Evolutionary conservation across 1,139 yeast species (phyloP), one percentile per base, ranked within the genome.

Genomic region (Blastobotrys ciferrii): DNA sequence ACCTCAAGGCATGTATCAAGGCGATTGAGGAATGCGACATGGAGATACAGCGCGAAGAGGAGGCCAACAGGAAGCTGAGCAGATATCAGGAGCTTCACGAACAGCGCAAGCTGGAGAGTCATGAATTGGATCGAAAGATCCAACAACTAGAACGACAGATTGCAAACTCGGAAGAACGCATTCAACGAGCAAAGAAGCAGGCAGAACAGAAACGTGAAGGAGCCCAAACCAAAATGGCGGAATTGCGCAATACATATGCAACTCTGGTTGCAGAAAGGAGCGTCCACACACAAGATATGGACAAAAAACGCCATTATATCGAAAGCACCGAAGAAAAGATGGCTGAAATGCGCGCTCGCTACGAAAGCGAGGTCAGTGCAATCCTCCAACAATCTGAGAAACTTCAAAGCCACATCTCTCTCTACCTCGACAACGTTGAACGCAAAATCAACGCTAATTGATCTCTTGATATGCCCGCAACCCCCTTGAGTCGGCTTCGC

Each of bases 1-100:
- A 82, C 52, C 63, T 84, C 46, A 74, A 71, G 49, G 74, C 72
- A 45, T 68, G 82, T 36, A 69, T 76, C 46, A 73, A 76, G 48
- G 68, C 79, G 2, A 67, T 82, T 37, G 86, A 83, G 43, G 91
- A 82, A 48, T 71, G 84, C 14, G 71, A 75, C 36, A 66, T 67
- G 30, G 88, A 81, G 52, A 60, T 80, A 18, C 68, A 66, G 37
- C 74, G 74, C 55, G 76, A 77, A 50, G 78, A 75, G 45, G 72
- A 68, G 18, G 74, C 78, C 4, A 58, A 65, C 40, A 63, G 68
- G 17, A 71, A 74, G 50, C 62, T 74, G 41, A 63, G 65, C 36
- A 69, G 73, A 42, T 66, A 70, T 51, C 76, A 74, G 53, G 85
- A 80, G 47, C 61, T 70, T 20, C 68, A 71, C 17, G 81, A 78